Base-by-base conservation (phyloP, 2,329 filamentous ascomycete species). In the Zymoseptoria brevis region DNA sequence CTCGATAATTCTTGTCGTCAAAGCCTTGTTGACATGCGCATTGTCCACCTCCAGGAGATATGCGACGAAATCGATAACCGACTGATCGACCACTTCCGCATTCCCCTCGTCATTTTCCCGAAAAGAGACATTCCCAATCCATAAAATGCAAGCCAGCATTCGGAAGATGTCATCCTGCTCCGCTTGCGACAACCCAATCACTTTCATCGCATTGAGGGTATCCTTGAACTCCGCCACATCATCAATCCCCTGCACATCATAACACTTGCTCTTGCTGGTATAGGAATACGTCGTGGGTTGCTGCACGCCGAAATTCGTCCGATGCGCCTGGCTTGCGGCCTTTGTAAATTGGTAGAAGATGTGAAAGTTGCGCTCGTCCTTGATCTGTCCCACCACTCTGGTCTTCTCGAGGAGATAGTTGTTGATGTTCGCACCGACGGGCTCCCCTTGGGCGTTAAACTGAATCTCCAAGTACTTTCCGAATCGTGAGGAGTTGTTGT, bases 281-380 rank as follows among this genome's bases (percentile, higher is more conserved):
- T 99, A 99, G 22, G 89, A 78, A 74, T 99, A 99, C 35, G 91
- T 90, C 70, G 96, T 89, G 22, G 94, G 94, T 67, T 88, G 87
- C 73, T 97, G 93, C 19, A 99, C 80, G 55, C 94, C 94, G 71
- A 90, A 96, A n/a, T 80, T 86, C 69, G 94, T 86, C 79, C 90
- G 83, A 75, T 97, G 95, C 60, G 87, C 84, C 66, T 87, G 82
- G n/a, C 91, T 88, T 8, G 93, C 93, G 3, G 89, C 91, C 77
- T 97, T 99, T 53, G 94, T 90, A 75, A 97, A 96, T 75, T 99
- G 94, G 77, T 99, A 99, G 75, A 99, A 99, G 70, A 99, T 97
- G 77, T 99, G 94, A 75, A 99, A 99, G 77, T 96, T 97, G 67
- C 94, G 86, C 81, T 99, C 94, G 74, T 96, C 96, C 60, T 79